These are phyloP conservation scores for Gryganskiella cystojenkinii DNA, from an alignment of 192 early-diverging fungal genomes.

Conservation along the genomic window DNA sequence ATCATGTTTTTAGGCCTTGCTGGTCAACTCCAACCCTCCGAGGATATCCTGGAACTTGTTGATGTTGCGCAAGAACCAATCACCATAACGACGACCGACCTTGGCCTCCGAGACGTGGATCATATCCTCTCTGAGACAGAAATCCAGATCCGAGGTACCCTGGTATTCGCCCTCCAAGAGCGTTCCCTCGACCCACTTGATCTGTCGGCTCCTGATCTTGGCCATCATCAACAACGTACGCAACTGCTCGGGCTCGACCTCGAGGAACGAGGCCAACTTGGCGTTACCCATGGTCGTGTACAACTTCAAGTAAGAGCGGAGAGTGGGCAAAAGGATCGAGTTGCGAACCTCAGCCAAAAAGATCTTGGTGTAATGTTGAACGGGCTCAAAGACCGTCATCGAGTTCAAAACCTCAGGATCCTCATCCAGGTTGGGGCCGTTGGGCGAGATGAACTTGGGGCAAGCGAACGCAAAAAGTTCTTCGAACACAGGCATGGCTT, in stretches of 20 bases:
- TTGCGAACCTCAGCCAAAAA: slow-evolving; percentile 89
- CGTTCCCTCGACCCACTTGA: slow-evolving; percentile 83
- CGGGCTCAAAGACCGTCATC: slow-evolving; percentile 65
- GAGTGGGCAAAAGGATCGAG: slow-evolving; percentile 86
- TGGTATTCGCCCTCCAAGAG: slow-evolving; percentile 88
- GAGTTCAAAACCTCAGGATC: slow-evolving; percentile 51
- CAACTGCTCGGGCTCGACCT: slow-evolving; percentile 84
- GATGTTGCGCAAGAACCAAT: slow-evolving; percentile 97
- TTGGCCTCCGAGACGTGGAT: slow-evolving; percentile 96
- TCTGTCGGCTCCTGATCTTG: slow-evolving; percentile 94
- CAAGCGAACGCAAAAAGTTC: slow-evolving; percentile 93
- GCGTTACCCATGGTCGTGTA: slow-evolving; percentile 93
- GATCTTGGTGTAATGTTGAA: slow-evolving; percentile 84
- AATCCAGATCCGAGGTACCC: slow-evolving; percentile 88
- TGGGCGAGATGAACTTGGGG: slow-evolving; percentile 96
- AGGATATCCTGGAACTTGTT: slow-evolving; percentile 84
- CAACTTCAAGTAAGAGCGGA: slow-evolving; percentile 95
- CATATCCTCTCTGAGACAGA: slow-evolving; percentile 94
- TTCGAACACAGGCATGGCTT: slow-evolving; percentile 81
- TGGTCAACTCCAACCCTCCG: slow-evolving; percentile 46
- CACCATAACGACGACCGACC: slow-evolving; percentile 91
- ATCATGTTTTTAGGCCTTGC: slow-evolving; percentile 41
- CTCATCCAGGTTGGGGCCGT: slow-evolving; percentile 83
- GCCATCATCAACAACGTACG: slow-evolving; percentile 90
- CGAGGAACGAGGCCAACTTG: slow-evolving; percentile 89